phyloP scores from a whole-genome alignment of 2,329 filamentous ascomycete genomes.

The Exophiala sideris region DNA sequence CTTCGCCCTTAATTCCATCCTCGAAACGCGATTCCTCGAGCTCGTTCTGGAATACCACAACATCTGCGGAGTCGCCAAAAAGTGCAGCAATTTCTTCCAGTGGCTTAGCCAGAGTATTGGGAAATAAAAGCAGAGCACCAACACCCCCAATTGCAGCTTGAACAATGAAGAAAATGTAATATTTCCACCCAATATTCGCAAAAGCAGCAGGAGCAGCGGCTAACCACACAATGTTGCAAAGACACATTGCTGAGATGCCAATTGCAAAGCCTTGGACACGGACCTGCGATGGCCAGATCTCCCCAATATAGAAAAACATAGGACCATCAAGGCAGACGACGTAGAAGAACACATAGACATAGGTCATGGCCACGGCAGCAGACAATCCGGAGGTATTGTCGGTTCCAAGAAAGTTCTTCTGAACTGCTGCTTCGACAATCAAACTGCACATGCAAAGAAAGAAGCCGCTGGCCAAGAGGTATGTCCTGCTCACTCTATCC shows the following conservation, averaged over 20 bases:
- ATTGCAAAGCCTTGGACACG: conserved; percentile 4
- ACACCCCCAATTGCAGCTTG: conserved; percentile 5
- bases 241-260: background rate
- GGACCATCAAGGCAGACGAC: background rate
- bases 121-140: conserved; percentile 33
- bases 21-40: background rate
- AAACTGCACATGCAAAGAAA: too few species aligned
- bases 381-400: conserved; percentile 10
- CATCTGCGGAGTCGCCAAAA: conserved; percentile 32
- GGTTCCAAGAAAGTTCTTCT: conserved; percentile 1
- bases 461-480: too few species aligned
- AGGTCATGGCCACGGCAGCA: conserved; percentile 6
- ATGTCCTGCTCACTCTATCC: too few species aligned
- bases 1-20: background rate
- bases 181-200: conserved; percentile 11
- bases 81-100: conserved; percentile 36
- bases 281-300: conserved; percentile 16
- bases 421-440: too few species aligned
- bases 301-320: conserved; percentile 7
- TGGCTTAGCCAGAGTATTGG: conserved; percentile 35
- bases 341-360: conserved; percentile 2
- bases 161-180: conserved; percentile 13
- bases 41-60: background rate
- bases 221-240: conserved; percentile 10
- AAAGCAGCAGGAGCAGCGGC: conserved; percentile 9